Conservation (phyloP, 805 yeast species). For the Scheffersomyces stipitis region DNA sequence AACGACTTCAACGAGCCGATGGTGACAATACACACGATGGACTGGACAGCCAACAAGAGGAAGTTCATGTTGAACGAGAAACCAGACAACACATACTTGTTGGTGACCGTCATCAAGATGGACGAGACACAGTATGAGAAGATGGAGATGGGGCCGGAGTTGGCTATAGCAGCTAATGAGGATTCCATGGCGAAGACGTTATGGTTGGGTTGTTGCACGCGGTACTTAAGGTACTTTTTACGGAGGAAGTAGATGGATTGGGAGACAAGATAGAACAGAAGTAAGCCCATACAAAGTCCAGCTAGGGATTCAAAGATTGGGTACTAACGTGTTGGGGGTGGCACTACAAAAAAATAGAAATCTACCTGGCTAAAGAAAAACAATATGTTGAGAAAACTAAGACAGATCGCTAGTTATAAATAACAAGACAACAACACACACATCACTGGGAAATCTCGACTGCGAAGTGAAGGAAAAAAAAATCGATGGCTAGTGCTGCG, state of each 20-base stretch:
- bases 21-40: constrained; percentile 75
- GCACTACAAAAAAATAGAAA: too few relatives aligned
- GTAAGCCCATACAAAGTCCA: constrained; percentile 35
- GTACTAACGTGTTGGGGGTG: too few relatives aligned
- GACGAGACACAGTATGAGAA: constrained; percentile 89
- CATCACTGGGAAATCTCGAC: too few relatives aligned
- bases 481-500: too few relatives aligned
- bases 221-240: constrained; percentile 15
- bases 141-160: constrained; percentile 68
- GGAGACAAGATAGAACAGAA: constrained; percentile 38
- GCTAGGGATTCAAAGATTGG: too few relatives aligned
- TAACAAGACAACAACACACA: too few relatives aligned
- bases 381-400: too few relatives aligned
- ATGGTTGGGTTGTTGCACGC: constrained; percentile 2
- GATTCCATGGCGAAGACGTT: constrained; percentile 36
- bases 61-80: constrained; percentile 76
- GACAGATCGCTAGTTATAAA: too few relatives aligned
- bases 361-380: too few relatives aligned
- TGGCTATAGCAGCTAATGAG: constrained; percentile 37
- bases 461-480: too few relatives aligned
- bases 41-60: constrained; percentile 85
- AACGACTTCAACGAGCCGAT: constrained; percentile 70
- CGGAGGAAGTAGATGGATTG: constrained; percentile 33
- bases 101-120: constrained; percentile 95
- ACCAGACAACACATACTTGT: constrained; percentile 88